These are phyloP conservation scores for Plasmodium gaboni DNA, from an alignment of 169 alveolate genomes.

Conservation along the genomic window DNA sequence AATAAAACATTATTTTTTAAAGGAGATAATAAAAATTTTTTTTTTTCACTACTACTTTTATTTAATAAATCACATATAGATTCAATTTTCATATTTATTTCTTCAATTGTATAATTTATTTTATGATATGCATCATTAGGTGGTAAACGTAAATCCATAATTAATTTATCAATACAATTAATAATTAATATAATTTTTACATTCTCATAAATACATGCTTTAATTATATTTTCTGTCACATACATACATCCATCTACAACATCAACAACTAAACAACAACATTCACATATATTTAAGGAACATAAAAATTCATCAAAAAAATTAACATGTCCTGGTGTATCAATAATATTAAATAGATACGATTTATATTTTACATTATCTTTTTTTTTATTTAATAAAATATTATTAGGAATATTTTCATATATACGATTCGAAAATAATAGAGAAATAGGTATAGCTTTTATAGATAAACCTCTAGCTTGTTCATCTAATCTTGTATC, in stretches of 20 bases:
- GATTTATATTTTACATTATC: constrained; percentile 79
- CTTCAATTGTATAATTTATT: constrained; percentile 87
- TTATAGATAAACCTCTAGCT: constrained; percentile 96
- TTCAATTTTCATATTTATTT: constrained; percentile 76
- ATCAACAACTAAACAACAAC: constrained; percentile 97
- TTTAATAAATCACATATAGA: constrained; percentile 61
- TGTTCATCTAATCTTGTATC: constrained; percentile 98
- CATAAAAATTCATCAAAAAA: constrained; percentile 97
- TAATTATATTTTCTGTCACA: constrained; percentile 93
- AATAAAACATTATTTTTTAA: constrained; percentile 95
- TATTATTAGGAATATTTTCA: constrained; percentile 78
- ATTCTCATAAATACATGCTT: constrained; percentile 87
- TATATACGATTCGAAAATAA: constrained; percentile 87
- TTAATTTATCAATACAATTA: constrained; percentile 97
- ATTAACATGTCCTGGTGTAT: constrained; percentile 98
- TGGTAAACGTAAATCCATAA: constrained; percentile 97
- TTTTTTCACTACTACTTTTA: constrained; percentile 44
- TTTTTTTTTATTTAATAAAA: constrained; percentile 77
- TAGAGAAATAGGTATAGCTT: constrained; percentile 97
- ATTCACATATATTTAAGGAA: constrained; percentile 96
- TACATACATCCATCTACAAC: constrained; percentile 96
- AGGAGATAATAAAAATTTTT: constrained; percentile 90
- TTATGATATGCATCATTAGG: constrained; percentile 99
- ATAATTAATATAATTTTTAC: constrained; percentile 88
- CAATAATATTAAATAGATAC: constrained; percentile 92